Evolutionary conservation across 1,284 basidiomycete genomes (phyloP), one percentile per base, ranked within the genome.

Genomic region (Earliella scabrosa): DNA sequence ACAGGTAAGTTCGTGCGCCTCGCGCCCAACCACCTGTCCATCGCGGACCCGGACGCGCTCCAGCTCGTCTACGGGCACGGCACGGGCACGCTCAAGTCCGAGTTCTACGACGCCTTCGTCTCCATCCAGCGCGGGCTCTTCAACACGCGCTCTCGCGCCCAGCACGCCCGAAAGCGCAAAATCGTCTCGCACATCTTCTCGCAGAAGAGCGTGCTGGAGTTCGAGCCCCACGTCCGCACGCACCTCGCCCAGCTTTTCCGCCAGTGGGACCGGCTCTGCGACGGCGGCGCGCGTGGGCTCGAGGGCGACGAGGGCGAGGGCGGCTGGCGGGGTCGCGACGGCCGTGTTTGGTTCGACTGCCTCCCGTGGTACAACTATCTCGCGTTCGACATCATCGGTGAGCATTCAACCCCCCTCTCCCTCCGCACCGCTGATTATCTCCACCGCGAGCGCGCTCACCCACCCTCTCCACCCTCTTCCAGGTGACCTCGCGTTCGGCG

Each of bases 81-180:
- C 16, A 92, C 86, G 58, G 89, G 90, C 13, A 81, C 88, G 16
- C 79, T 90, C 58, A 94, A 95, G 71, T 84, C 88, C 14, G 71
- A 84, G 31, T 93, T 93, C 73, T 94, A 95, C 73, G 92, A 75
- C 50, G 73, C 71, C 1, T 85, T 82, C 63, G 90, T 91, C 35
- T 90, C 77, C 47, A 90, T 92, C 60, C 78, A 78, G 44, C 83
- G 88, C 49, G 87, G 89, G 1, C 77, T 94, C 32, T 95, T 96
- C 84, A 95, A 93, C 75, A 94, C 93, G 2, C 85, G 94, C 44
- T 86, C 88, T 67, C 81, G 94, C 44, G 71, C 75, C 5, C 92
- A 95, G 63, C 95, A 97, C 72, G 82, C 93, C 0, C 86, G 93
- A 52, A 95, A 95, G 74, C 86, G 93, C 72, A 95, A 94, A 75